Conservation (phyloP, 345 rosid species). For the Syzygium grande region DNA sequence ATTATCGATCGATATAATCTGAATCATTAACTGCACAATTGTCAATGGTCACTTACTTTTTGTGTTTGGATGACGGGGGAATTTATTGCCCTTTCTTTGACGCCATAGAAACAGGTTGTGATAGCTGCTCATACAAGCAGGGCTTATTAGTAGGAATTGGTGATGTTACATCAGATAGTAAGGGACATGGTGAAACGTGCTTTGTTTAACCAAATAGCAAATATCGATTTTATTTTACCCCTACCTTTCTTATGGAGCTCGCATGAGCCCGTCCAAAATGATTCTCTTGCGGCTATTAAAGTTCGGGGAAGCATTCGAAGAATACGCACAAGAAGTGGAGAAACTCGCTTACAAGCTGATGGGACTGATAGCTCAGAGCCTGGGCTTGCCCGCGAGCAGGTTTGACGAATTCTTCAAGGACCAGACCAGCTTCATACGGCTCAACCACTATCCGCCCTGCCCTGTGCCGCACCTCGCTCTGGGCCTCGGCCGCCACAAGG, state of each 20-base stretch:
- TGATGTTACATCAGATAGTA: not conserved
- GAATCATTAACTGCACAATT: not conserved
- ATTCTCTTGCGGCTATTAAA: not conserved
- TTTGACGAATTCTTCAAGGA: constrained; percentile 38
- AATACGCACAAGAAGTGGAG: constrained; percentile 39
- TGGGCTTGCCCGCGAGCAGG: constrained; percentile 40
- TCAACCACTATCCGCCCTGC: constrained; percentile 26
- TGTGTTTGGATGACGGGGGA: too few species aligned
- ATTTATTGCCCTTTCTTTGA: too few species aligned
- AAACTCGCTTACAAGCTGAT: constrained; percentile 32
- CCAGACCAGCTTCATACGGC: constrained; percentile 31
- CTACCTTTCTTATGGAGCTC: not conserved
- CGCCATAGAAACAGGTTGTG: too few species aligned
- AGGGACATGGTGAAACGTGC: too few species aligned
- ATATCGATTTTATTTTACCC: not conserved
- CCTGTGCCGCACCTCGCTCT: constrained; percentile 20
- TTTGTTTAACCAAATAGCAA: too few species aligned
- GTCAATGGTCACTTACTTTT: too few species aligned
- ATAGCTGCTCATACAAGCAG: too few species aligned
- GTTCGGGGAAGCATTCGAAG: constrained; percentile 37
- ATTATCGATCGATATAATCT: not conserved
- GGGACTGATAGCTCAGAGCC: constrained; percentile 47
- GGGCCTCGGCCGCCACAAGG: constrained; percentile 28
- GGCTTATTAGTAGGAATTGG: not conserved
- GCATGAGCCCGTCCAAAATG: not conserved